These are phyloP conservation scores for Leishmania amazonensis DNA, from an alignment of 208 protist genomes.

Conservation along the genomic window DNA sequence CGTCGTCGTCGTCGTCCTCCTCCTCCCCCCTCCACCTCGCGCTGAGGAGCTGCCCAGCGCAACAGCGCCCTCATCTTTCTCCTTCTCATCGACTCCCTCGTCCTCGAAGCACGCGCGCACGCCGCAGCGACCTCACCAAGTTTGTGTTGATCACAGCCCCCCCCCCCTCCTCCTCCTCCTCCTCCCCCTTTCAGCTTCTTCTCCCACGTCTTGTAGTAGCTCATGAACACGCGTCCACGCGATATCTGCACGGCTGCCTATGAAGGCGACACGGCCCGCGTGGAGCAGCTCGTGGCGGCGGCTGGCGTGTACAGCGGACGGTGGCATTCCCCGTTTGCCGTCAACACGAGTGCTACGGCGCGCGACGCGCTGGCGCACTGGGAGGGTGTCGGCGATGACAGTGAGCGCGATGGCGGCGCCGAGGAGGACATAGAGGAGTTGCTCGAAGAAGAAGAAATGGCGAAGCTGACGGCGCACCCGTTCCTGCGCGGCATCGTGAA, in stretches of 20 bases:
- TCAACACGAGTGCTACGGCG: constrained; percentile 22
- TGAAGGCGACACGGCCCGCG: constrained; percentile 59
- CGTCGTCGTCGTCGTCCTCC: background rate
- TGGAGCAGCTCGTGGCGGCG: constrained; percentile 57
- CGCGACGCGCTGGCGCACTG: constrained; percentile 5
- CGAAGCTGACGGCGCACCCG: constrained; percentile 16
- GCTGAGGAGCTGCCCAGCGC: background rate
- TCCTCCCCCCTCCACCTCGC: background rate
- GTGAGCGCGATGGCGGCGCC: background rate
- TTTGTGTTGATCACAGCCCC: background rate
- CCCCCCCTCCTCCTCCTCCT: background rate
- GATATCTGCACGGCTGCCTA: constrained; percentile 77
- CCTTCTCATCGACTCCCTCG: background rate
- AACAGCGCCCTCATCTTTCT: background rate
- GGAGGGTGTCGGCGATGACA: background rate
- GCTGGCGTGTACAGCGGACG: constrained; percentile 44
- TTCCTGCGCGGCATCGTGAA: constrained; percentile 10
- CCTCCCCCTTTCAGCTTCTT: background rate
- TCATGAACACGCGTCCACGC: constrained; percentile 47
- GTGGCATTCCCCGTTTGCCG: constrained; percentile 38
- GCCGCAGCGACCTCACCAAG: background rate
- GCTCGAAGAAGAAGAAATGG: constrained; percentile 16
- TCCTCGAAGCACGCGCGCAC: background rate
- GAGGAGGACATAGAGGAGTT: constrained; percentile 23
- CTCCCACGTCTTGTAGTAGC: background rate